Conservation (phyloP, 2,329 filamentous ascomycete genomes). For the Aspergillus fructus region DNA sequence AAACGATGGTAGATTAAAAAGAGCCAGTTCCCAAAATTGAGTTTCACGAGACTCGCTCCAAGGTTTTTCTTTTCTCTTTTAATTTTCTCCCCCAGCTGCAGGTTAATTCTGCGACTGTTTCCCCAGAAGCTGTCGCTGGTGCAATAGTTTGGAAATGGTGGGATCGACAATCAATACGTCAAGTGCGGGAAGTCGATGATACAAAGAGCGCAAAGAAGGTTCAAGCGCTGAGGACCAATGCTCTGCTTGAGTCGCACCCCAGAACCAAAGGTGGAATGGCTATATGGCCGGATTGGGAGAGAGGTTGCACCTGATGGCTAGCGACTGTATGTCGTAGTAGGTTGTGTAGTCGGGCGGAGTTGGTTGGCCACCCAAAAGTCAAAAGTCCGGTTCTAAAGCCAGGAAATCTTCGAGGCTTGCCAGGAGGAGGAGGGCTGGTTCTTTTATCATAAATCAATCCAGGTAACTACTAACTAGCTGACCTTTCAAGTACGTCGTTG, state of each 20-base stretch:
- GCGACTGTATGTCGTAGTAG: background rate
- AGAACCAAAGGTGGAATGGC: constrained; percentile 5
- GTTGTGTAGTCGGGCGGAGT: background rate
- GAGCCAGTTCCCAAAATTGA: background rate
- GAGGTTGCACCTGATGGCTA: constrained; percentile 10
- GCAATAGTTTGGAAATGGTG: constrained; percentile 12
- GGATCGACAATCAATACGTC: constrained; percentile 12
- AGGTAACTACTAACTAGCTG: background rate
- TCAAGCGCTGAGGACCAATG: background rate
- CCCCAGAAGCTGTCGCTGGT: background rate
- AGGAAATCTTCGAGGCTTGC: constrained; percentile 7
- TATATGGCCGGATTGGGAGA: constrained; percentile 10
- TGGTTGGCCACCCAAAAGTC: constrained; percentile 6
- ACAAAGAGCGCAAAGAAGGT: constrained; percentile 10
- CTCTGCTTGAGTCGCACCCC: background rate
- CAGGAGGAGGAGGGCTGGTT: constrained; percentile 1
- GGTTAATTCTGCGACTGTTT: background rate
- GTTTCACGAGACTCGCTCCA: background rate
- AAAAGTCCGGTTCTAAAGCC: constrained; percentile 6
- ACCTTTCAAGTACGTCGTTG: constrained; percentile 5
- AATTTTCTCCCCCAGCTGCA: background rate
- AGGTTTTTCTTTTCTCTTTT: background rate
- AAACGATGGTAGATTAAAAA: constrained; percentile 6
- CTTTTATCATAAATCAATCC: constrained; percentile 8
- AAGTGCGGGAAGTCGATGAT: constrained; percentile 17